Evolutionary conservation across 108 stramenopile species (phyloP).

Genomic region (Stephanodiscus minutulus): DNA sequence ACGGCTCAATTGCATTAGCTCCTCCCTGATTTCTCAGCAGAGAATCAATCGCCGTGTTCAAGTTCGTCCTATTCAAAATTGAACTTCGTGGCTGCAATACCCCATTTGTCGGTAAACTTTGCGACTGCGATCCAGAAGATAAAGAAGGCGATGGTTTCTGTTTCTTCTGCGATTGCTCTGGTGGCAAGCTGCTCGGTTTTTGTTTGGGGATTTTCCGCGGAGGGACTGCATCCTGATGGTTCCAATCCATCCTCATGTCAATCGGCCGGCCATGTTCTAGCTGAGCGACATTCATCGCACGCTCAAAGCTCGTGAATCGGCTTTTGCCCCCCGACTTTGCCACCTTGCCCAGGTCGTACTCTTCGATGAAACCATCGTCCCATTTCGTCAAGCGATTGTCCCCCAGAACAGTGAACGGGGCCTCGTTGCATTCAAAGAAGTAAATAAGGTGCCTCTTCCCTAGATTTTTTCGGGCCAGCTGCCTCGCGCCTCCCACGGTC

Average conservation of each 20-base stretch:
- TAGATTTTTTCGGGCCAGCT: slow-evolving; percentile 75
- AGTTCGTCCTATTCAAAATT: slow-evolving; percentile 28
- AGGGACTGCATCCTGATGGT: slow-evolving; percentile 52
- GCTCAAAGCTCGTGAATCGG: slow-evolving; percentile 53
- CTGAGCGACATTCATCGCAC: slow-evolving; percentile 70
- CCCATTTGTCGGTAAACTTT: slow-evolving; percentile 2
- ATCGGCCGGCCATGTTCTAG: slow-evolving; percentile 75
- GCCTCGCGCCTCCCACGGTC: slow-evolving; percentile 74
- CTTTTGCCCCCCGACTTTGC: slow-evolving; percentile 66
- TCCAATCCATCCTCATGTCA: slow-evolving; percentile 84
- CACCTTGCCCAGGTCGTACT: slow-evolving; percentile 78
- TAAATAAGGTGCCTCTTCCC: slow-evolving; percentile 83
- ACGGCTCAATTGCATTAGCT: slow-evolving; percentile 41
- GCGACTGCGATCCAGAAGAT: background rate
- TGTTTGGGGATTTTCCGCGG: slow-evolving; percentile 24
- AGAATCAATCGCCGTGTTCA: slow-evolving; percentile 23
- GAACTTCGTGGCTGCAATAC: slow-evolving; percentile 5
- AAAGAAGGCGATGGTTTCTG: slow-evolving; percentile 10
- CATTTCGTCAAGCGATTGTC: slow-evolving; percentile 62
- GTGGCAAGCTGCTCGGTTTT: slow-evolving; percentile 7
- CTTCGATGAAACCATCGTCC: slow-evolving; percentile 76
- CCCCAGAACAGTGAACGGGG: slow-evolving; percentile 74
- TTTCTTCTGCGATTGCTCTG: slow-evolving; percentile 13
- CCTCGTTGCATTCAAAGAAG: slow-evolving; percentile 85
- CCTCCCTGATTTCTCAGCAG: slow-evolving; percentile 13